Percentiles rank a stretch among this genome's conserved stretches.
These are phyloP conservation scores for Rhododendron ovatum DNA, from an alignment of 148 eudicot genomes.

Conservation along the genomic window DNA sequence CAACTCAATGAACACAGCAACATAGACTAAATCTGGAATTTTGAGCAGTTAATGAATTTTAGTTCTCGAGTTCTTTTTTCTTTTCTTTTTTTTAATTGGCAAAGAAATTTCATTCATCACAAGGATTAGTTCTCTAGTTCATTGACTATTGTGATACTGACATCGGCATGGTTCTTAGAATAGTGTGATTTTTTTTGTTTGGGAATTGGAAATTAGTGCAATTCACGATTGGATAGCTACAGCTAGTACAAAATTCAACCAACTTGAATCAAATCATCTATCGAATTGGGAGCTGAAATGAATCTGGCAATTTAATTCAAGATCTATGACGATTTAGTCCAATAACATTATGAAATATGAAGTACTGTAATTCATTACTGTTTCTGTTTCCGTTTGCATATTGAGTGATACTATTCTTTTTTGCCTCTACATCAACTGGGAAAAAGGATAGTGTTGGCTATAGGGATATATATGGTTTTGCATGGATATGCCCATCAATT, in stretches of 20 bases:
- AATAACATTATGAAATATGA: background rate
- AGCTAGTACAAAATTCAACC: background rate
- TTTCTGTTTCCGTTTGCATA: background rate
- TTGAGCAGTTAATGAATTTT: background rate
- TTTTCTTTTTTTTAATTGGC: too few relatives aligned
- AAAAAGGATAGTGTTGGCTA: background rate
- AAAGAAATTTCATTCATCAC: too few relatives aligned
- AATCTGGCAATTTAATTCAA: background rate
- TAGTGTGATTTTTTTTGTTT: too few relatives aligned
- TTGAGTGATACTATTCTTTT: background rate
- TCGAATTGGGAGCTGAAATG: background rate
- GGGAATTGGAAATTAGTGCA: background rate
- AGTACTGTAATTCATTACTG: background rate
- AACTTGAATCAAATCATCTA: background rate
- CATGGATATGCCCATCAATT: background rate
- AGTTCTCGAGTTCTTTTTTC: too few relatives aligned
- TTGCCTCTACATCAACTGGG: background rate
- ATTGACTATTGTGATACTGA: background rate
- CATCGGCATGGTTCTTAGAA: too few relatives aligned
- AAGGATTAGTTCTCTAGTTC: background rate
- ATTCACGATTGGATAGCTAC: background rate
- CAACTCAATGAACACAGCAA: background rate
- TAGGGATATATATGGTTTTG: background rate
- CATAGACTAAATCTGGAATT: background rate
- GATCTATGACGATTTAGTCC: too few relatives aligned